Evolutionary conservation across 2,329 filamentous ascomycete species (phyloP).

Genomic region (Bipolaris victoriae): DNA sequence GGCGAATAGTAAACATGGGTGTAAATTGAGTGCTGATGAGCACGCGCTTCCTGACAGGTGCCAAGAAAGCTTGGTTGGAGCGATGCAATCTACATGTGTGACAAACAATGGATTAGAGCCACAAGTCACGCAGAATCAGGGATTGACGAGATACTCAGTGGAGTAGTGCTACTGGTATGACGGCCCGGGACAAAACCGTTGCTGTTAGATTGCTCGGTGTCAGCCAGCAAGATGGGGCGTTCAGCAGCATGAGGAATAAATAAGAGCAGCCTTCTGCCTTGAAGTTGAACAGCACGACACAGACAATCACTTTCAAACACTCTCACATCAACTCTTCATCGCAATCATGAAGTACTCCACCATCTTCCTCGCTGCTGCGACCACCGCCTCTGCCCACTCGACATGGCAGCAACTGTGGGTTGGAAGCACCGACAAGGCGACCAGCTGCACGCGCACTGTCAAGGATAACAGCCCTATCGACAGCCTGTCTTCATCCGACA

Average conservation of each 20-base stretch:
- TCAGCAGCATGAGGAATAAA: conserved; percentile 15
- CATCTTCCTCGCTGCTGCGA: conserved; percentile 41
- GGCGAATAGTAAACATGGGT: conserved; percentile 21
- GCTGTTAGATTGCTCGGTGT: conserved; percentile 20
- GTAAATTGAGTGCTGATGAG: conserved; percentile 18
- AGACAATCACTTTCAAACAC: neutral
- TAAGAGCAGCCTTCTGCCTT: conserved; percentile 7
- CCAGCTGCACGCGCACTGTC: conserved; percentile 41
- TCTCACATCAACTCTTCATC: neutral
- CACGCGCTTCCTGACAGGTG: conserved; percentile 16
- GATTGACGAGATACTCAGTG: conserved; percentile 14
- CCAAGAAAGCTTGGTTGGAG: conserved; percentile 28
- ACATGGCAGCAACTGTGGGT: conserved; percentile 50
- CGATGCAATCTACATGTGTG: conserved; percentile 25
- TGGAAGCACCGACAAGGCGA: conserved; percentile 40
- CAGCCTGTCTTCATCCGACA: conserved; percentile 38
- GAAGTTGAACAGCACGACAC: neutral
- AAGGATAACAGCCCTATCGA: conserved; percentile 46
- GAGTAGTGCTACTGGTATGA: conserved; percentile 7
- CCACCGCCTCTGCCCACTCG: conserved; percentile 46
- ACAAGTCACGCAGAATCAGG: conserved; percentile 9
- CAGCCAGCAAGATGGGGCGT: neutral
- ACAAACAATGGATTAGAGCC: conserved; percentile 7
- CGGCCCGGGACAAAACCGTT: conserved; percentile 20
- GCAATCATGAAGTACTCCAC: conserved; percentile 40